Evolutionary conservation across 2,329 filamentous ascomycete species (phyloP), one percentile per base, ranked within the genome.

Genomic region (Apiospora kogelbergensis): DNA sequence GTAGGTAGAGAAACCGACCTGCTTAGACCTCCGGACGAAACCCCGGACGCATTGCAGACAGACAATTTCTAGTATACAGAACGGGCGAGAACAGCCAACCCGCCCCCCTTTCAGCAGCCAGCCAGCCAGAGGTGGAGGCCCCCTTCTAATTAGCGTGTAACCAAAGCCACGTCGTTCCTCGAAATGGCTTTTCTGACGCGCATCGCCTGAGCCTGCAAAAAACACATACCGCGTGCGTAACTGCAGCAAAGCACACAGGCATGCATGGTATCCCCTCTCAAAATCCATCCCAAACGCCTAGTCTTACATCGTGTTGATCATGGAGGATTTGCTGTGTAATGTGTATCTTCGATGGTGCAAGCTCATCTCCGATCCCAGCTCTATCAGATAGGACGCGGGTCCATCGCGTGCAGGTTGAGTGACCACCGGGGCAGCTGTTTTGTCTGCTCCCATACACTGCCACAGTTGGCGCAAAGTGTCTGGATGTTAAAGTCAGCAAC

Each of bases 401-500:
- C 81, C 63, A 73, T 74, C 17, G 70, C 63, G 77, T 94, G 93
- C 63, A 95, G 84, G 70, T 90, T 88, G 76, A 90, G 90, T 3
- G 89, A 90, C 90, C 91, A 94, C 37, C 90, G 88, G 10, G 95
- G 95, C 0, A 97, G 85, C 72, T 91, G 90, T 80, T 93, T 91
- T 80, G 97, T 93, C 68, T 94, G 91, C 81, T 98, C 95, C 78
- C 93, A 98, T 24, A 95, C 82, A 74, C 95, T 91, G 68, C 94
- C 95, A 79, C 95, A 98, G 79, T 97, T 98, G 81, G 95, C 93
- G 83, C 95, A 98, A 4, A 98, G 88, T 40, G 93, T 92, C 93
- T 95, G 73, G 24, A 13, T 68, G 6, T 40, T 33, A 11, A 4
- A 70, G 78, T 72, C 77, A 76, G 68, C 66, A 48, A 66, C 15